These are phyloP conservation scores for Paecilomyces variotii DNA, from an alignment of 2,329 filamentous ascomycete genomes.

Conservation along the genomic window DNA sequence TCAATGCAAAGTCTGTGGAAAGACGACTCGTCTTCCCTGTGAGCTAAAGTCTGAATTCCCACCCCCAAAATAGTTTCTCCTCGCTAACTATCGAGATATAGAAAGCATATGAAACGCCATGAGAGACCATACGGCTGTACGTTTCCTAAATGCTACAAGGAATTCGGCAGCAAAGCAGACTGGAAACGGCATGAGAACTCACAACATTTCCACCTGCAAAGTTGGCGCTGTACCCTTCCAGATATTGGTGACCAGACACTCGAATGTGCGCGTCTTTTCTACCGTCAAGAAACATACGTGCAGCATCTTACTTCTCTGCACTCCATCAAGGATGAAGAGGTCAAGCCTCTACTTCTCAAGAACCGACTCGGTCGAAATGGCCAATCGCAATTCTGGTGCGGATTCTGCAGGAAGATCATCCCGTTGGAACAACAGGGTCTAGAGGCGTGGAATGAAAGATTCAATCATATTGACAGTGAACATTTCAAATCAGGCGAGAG, in stretches of 20 bases:
- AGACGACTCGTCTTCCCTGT: slow-evolving; percentile 23
- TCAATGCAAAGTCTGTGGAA: slow-evolving; percentile 23
- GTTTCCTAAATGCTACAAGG: slow-evolving; percentile 58
- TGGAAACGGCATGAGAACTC: slow-evolving; percentile 86
- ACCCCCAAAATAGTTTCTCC: not conserved
- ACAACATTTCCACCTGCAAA: slow-evolving; percentile 64
- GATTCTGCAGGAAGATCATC: slow-evolving; percentile 61
- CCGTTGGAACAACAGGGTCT: slow-evolving; percentile 42
- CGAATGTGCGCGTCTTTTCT: slow-evolving; percentile 52
- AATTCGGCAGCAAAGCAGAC: slow-evolving; percentile 87
- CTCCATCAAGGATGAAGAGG: slow-evolving; percentile 19
- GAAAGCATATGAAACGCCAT: slow-evolving; percentile 80
- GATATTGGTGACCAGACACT: slow-evolving; percentile 13
- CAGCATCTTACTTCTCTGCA: slow-evolving; percentile 54
- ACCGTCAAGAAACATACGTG: slow-evolving; percentile 52
- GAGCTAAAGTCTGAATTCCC: slow-evolving; percentile 27
- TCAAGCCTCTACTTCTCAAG: slow-evolving; percentile 33
- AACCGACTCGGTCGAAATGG: slow-evolving; percentile 58
- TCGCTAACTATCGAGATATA: slow-evolving; percentile 24
- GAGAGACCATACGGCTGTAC: slow-evolving; percentile 77
- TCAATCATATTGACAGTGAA: slow-evolving; percentile 64
- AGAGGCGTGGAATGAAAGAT: slow-evolving; percentile 53
- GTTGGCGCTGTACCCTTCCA: slow-evolving; percentile 59
- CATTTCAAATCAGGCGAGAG: slow-evolving; percentile 35
- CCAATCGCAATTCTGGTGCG: slow-evolving; percentile 72